Evolutionary conservation across 2,329 filamentous ascomycete species (phyloP), one percentile per base, ranked within the genome.

Genomic region (Beauveria brongniartii): DNA sequence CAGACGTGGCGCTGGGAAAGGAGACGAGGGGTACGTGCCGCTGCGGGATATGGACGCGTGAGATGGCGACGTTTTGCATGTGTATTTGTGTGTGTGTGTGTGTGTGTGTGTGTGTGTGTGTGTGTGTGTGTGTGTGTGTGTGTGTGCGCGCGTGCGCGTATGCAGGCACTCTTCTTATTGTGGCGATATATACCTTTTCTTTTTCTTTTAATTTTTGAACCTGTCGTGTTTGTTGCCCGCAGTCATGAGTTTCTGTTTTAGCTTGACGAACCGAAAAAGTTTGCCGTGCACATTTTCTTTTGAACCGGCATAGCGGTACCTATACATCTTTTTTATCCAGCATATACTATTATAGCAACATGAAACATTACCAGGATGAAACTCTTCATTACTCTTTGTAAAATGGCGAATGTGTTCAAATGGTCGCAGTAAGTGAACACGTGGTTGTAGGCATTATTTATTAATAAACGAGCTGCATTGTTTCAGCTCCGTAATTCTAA

Each of bases 11-110:
- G 69, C 72, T 22, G 68, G 74, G 55, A 74, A 74, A 64, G 75
- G 77, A 63, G 79, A 81, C 28, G 81, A 78, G 52, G 83, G 83
- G 5, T 88, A 88, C 67, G 81, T 87, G 52, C 82, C 83, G 59
- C 70, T 88, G 64, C 75, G 80, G 57, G 80, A 78, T 58, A 69
- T 85, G 62, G 82, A 85, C 50, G 65, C 64, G 26, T 69, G 22
- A 47, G n/a, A 9, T 6, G 16, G 50, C 50, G 26, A 24, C 26
- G 34, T 37, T 12, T 10, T 34, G 30, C 12, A 12, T 14, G 51
- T 24, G 10, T 20, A 53, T 54, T 1, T 20, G 22, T 53, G 5
- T 37, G 6, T n/a, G 40, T 37, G 22, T 28, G 8, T 34, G 30
- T 14, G 30, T 4, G 30, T 2, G 30, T 1, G 6, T n/a, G 40